Conservation (phyloP, 495 filamentous ascomycete species). For the Tuber magnatum region DNA sequence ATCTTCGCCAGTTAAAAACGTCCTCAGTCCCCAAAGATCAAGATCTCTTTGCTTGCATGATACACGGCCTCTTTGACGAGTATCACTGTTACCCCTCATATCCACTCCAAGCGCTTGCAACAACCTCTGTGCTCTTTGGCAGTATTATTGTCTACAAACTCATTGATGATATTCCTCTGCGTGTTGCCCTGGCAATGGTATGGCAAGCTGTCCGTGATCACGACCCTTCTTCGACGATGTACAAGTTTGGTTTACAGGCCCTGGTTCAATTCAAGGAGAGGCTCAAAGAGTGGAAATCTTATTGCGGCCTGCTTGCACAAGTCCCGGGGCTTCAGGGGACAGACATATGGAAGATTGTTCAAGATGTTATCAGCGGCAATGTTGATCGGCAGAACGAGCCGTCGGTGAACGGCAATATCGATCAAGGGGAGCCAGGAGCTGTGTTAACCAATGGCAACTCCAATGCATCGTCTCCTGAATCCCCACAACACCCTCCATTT, state of each 20-base stretch:
- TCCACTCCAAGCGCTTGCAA: conserved; percentile 84
- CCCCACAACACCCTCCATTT: conserved; percentile 51
- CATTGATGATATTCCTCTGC: conserved; percentile 78
- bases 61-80: conserved; percentile 94
- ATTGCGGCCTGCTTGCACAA: conserved; percentile 72
- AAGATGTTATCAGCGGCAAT: conserved; percentile 62
- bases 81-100: conserved; percentile 93
- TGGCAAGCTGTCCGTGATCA: conserved; percentile 85
- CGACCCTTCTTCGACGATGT: conserved; percentile 76
- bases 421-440: conserved; percentile 17
- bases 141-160: conserved; percentile 91
- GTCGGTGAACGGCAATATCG: conserved; percentile 46
- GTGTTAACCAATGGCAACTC: conserved; percentile 33
- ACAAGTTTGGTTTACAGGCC: conserved; percentile 96
- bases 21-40: conserved; percentile 77
- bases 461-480: conserved; percentile 16
- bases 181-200: conserved; percentile 91
- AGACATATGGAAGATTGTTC: conserved; percentile 70
- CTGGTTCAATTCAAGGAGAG: conserved; percentile 75
- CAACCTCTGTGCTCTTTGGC: conserved; percentile 91
- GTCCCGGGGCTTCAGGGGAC: conserved; percentile 76
- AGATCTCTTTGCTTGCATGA: conserved; percentile 96
- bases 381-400: conserved; percentile 43
- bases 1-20: conserved; percentile 73
- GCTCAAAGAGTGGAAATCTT: conserved; percentile 84